Conservation (phyloP, 2,329 filamentous ascomycete species). For the Aspergillus pseudoglaucus region DNA sequence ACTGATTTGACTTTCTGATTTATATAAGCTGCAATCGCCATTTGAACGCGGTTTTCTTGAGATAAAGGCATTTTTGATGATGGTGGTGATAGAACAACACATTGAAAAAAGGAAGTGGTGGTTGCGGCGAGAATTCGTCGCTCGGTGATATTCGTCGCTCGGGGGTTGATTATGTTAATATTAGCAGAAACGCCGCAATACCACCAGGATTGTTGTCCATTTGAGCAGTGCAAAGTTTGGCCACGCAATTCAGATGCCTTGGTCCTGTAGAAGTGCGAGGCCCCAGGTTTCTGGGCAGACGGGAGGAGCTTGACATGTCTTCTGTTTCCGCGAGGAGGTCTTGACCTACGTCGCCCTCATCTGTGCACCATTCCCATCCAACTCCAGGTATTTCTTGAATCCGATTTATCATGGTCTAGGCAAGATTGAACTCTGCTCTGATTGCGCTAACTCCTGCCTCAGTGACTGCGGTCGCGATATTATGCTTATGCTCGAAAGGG, state of each 20-base stretch:
- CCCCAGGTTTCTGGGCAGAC: background rate
- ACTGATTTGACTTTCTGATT: too few relatives aligned
- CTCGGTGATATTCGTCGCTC: too few relatives aligned
- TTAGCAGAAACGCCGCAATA: too few relatives aligned
- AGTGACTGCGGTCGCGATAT: slow-evolving; percentile 79
- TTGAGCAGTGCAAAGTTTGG: background rate
- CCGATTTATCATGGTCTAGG: slow-evolving; percentile 62
- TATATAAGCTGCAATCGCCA: too few relatives aligned
- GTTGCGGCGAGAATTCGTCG: too few relatives aligned
- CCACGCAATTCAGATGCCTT: background rate
- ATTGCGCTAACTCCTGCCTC: slow-evolving; percentile 76
- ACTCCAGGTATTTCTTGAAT: slow-evolving; percentile 34
- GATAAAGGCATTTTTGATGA: too few relatives aligned
- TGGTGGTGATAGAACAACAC: too few relatives aligned
- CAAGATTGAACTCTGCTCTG: slow-evolving; percentile 74
- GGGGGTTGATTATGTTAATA: too few relatives aligned
- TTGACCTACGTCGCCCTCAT: slow-evolving; percentile 16
- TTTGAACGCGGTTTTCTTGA: too few relatives aligned
- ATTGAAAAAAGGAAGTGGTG: too few relatives aligned
- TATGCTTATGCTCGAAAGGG: slow-evolving; percentile 82
- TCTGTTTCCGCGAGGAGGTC: slow-evolving; percentile 18
- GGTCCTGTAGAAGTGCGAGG: background rate
- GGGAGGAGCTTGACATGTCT: background rate
- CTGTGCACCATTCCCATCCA: slow-evolving; percentile 16
- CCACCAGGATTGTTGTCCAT: background rate